Evolutionary conservation across 208 protist species (phyloP), one percentile per base, ranked within the genome.

Genomic region (Acanthamoeba royreba): DNA sequence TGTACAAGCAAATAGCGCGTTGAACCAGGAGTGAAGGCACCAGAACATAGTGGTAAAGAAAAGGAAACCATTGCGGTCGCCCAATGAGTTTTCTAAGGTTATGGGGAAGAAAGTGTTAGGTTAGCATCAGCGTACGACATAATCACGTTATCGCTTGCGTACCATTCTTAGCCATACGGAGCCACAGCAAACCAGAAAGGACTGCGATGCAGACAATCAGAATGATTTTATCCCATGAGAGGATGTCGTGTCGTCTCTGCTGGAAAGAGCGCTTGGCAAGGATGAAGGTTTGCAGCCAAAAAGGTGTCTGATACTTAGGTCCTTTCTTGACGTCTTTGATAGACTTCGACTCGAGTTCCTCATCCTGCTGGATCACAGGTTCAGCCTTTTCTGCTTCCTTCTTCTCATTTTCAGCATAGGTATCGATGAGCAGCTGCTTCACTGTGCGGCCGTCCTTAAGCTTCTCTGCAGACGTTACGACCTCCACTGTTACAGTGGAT

Each of bases 151-250:
- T 25, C 49, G 49, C 49, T 25, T 25, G 19, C 19, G 49, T 25
- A 17, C 95, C 94, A 42, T 19, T 19, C 22, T 93, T 7, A 19
- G 11, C 22, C 28, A 94, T 69, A 17, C 95, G 63, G 0, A 88
- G 93, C 94, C 94, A 95, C 31, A 95, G 17, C 4, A 94, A 15
- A 8, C 47, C 92, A 19, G 79, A 19, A 15, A 95, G 40, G 19
- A 95, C 9, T 13, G 94, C 9, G 38, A 95, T n/a, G 46, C 33
- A 8, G 9, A 95, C 22, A 25, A 43, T 81, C 61, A 95, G 93
- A 25, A 79, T 38, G 35, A 95, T 17, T 15, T 91, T 13, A 25
- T 49, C 40, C 87, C 93, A 91, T 17, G 69, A 81, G n/a, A 81
- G 69, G 28, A 81, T 81, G 33, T 81, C 69, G 22, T 38, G n/a